Evolutionary conservation across 1,284 basidiomycete species (phyloP), one percentile per base, ranked within the genome.

Genomic region (Ustilago crameri): DNA sequence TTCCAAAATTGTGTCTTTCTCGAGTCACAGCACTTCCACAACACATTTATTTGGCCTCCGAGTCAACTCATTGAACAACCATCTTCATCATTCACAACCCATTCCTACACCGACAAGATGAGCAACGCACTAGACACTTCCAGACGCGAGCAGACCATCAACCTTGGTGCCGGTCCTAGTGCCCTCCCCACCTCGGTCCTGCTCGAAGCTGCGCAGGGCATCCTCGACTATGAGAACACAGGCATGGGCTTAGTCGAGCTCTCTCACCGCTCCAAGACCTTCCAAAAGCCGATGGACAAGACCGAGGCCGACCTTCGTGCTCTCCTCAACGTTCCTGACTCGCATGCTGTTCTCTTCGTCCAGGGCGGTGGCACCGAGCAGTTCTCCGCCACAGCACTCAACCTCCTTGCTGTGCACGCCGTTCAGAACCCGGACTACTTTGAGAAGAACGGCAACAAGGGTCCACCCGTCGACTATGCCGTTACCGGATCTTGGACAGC

Each of bases 361-460:
- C 81, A 83, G 47, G 81, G 81, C 7, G 81, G 81, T 20, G 81
- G 81, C 3, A 81, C 80, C 3, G 81, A 82, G 51, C 81, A 83
- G 44, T 83, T 83, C 56, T 69, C 71, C 5, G 80, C 80, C 9
- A 78, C 78, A 2, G 74, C 80, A 15, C 75, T 83, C 51, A 83
- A 83, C 62, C 55, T 83, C 48, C 65, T 83, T 5, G 77, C 77
- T 3, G 70, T 68, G 1, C 78, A 83, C 37, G 78, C 79, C 0
- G 68, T 75, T 20, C 52, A 63, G 37, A 69, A 82, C 38, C 80
- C 80, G 1, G 69, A 76, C 24, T 79, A 79, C 51, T 37, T 66
- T 49, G 55, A 65, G 37, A 38, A 54, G 20, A 71, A 74, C 46
- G 55, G 51, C 18, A 67, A 60, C 37, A 55, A 64, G 42, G 70